A percentile compares a stretch with the other conserved stretches of the same genome.
phyloP scores from a whole-genome alignment of 306 rosid genomes.

The Gynostemma pentaphyllum region DNA sequence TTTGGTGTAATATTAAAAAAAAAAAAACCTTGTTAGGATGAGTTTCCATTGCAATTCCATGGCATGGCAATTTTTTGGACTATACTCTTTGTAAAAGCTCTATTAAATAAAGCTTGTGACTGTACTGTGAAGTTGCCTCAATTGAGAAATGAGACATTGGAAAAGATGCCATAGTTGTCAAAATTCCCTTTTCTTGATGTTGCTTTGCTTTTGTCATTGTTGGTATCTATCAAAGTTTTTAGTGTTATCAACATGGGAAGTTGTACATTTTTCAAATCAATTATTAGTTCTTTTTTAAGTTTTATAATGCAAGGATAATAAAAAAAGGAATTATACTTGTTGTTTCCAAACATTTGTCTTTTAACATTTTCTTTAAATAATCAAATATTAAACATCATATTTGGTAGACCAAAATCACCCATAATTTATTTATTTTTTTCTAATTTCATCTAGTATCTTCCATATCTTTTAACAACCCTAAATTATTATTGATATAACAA shows the following conservation, averaged over 20 bases:
- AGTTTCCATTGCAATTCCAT: no score
- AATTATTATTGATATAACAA: neutral
- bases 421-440: no score
- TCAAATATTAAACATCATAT: no score
- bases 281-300: neutral
- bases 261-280: neutral
- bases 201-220: constrained; percentile 2
- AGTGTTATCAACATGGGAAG: neutral
- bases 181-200: neutral
- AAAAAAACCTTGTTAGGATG: no score
- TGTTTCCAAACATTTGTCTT: neutral
- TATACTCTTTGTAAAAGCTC: neutral
- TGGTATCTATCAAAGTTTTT: neutral
- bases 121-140: neutral
- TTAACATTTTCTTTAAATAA: neutral
- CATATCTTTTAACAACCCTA: no score
- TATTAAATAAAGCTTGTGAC: neutral
- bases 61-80: neutral
- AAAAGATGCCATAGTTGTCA: neutral
- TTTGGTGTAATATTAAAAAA: no score
- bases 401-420: no score
- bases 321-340: no score
- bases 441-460: neutral
- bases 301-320: no score
- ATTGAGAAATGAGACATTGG: neutral